phyloP scores from a whole-genome alignment of 2,329 filamentous ascomycete genomes.

The Xylariaceae sp. region DNA sequence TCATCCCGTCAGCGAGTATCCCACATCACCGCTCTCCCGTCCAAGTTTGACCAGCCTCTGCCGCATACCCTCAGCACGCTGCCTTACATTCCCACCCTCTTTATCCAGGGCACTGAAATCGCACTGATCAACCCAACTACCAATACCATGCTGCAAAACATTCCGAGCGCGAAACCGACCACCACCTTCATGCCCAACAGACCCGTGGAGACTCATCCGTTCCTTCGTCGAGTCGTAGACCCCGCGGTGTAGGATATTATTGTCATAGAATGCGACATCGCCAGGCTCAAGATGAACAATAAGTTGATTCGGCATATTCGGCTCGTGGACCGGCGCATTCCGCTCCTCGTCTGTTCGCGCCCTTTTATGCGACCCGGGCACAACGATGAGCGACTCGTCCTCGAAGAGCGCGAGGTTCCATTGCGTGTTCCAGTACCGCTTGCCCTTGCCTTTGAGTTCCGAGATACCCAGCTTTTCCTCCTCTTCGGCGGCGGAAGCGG shows the following conservation, averaged over 20 bases:
- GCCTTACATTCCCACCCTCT: constrained; percentile 42
- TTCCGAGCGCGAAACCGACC: constrained; percentile 62
- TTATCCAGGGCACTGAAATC: constrained; percentile 45
- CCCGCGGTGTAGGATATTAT: constrained; percentile 79
- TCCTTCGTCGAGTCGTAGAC: constrained; percentile 59
- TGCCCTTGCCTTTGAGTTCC: constrained; percentile 24
- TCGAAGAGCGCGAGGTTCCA: constrained; percentile 79
- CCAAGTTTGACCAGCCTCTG: constrained; percentile 61
- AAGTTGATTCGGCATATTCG: constrained; percentile 59
- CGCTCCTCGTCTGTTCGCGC: constrained; percentile 70
- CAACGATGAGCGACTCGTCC: constrained; percentile 70
- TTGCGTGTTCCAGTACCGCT: constrained; percentile 66
- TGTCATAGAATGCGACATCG: constrained; percentile 85
- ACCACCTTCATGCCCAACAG: constrained; percentile 60
- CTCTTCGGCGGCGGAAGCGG: constrained; percentile 66
- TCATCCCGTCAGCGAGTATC: constrained; percentile 59
- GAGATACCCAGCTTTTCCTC: constrained; percentile 55
- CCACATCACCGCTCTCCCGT: constrained; percentile 56
- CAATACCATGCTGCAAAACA: constrained; percentile 72
- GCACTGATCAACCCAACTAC: constrained; percentile 60
- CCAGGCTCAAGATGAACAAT: constrained; percentile 67
- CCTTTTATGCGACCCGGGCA: constrained; percentile 73
- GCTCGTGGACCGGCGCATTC: constrained; percentile 62
- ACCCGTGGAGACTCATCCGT: constrained; percentile 70
- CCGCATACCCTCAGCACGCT: constrained; percentile 62